Percentiles rank a stretch among this genome's conserved stretches.
Evolutionary conservation across 2,329 filamentous ascomycete genomes (phyloP).

Genomic region (Phyllosticta ampelicida): DNA sequence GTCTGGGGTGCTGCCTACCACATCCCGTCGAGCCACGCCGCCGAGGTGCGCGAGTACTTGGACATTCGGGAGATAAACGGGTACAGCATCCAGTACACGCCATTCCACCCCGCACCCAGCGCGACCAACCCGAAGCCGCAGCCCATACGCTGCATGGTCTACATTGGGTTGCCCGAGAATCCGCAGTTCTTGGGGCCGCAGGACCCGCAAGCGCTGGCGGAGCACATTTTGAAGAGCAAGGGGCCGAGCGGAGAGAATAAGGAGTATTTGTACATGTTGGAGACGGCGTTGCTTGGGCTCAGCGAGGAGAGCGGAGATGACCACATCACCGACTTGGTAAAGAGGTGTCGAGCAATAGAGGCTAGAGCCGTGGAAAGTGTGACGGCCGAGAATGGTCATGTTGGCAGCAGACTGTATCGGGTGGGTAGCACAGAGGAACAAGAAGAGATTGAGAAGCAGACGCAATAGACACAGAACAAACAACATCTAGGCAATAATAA

Average conservation of each 20-base stretch:
- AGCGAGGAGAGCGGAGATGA: conserved; percentile 67
- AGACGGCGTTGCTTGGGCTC: conserved; percentile 61
- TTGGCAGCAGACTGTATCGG: conserved; percentile 26
- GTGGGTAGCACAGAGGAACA: conserved; percentile 45
- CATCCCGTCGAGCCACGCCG: conserved; percentile 59
- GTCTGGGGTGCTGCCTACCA: conserved; percentile 95
- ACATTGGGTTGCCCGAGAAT: conserved; percentile 90
- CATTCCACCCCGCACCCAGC: conserved; percentile 55
- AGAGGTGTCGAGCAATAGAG: conserved; percentile 57
- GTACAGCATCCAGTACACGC: conserved; percentile 85
- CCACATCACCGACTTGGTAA: conserved; percentile 74
- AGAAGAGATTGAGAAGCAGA: conserved; percentile 46
- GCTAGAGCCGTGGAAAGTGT: conserved; percentile 12
- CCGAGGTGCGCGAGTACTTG: conserved; percentile 77
- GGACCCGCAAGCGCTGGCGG: conserved; percentile 64
- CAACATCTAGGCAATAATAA: too few species aligned
- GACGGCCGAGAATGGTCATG: conserved; percentile 4
- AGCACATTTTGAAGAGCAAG: conserved; percentile 63
- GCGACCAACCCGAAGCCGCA: conserved; percentile 22
- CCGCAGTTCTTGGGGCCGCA: conserved; percentile 84
- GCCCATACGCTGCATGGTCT: conserved; percentile 54
- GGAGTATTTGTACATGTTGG: conserved; percentile 78
- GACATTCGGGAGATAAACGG: conserved; percentile 97
- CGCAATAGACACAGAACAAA: neutral
- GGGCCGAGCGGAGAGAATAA: conserved; percentile 84